Evolutionary conservation across 164 flowering plant species (phyloP), one percentile per base, ranked within the genome.

Genomic region (Magnolia changhungtana): DNA sequence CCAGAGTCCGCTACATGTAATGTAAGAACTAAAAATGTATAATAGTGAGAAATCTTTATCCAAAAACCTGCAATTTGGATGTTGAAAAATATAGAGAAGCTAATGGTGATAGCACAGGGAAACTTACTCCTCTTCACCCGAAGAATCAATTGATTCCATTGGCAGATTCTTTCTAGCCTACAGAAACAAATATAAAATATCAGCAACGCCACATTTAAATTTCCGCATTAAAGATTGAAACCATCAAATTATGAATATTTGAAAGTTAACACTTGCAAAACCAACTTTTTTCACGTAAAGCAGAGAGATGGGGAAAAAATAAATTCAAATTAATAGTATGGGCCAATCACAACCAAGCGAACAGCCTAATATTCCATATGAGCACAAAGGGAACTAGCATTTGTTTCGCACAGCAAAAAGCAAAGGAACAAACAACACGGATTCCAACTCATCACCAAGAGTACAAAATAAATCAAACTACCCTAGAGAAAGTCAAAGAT

Each of bases 91-190:
- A 65, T 37, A 29, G 37, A 68, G 52, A 67, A 7, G 29, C 72
- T 19, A 20, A 37, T 37, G 45, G 45, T 37, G 19, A 4, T 45
- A 9, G 23, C 8, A 63, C 13, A 4, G 63, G 63, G 69, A 61
- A 72, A 82, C 99, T 84, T 88, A 94, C 97, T 96, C 99, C 85
- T 96, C 99, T 84, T 96, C 98, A 24, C 96, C 97, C 67, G 97
- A 91, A 75, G 97, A 96, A 87, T 91, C 98, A 80, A 92, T 75
- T 7, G 98, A 92, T 78, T 91, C 99, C 85, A 85, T 78, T 63
- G 98, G 90, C 2, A 89, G 88, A 67, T 93, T 87, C 86, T 89
- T 94, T 61, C 96, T 86, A 0, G 84, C 87, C 99, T 96, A 88
- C 72, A 85, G 70, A 72, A 76, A 66, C 7, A 24, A 45, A 49